Evolutionary conservation across 225 moss, liverwort and hornwort genomes (phyloP), one percentile per base, ranked within the genome.

Genomic region (Polytrichum commune): DNA sequence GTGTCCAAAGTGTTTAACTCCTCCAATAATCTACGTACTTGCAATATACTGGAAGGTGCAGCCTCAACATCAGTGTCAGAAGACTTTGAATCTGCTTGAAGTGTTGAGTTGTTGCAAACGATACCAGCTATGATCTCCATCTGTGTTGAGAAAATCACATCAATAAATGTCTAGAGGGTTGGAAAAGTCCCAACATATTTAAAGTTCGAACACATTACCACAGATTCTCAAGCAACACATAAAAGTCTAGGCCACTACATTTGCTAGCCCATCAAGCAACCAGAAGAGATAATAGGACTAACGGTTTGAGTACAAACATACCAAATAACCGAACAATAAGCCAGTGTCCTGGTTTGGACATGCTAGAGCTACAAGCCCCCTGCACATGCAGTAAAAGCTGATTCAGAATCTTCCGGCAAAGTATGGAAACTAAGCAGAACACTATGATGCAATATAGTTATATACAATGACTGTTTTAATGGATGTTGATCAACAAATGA

Each of bases 261-360:
- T 13, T 25, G 55, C 70, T 5, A 18, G 5, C 69, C 18, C 8
- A 19, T 10, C 54, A 10, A 55, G n/a, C 8, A 55, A 55, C n/a
- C 60, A 26, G 13, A 24, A 6, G 23, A 27, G 13, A 46, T 46
- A 16, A 46, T 46, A 4, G 8, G 22, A 30, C 4, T 13, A 24
- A 26, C 33, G 62, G 25, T n/a, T n/a, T 60, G 60, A 60, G 22
- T n/a, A 23, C 10, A 56, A 32, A 64, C 85, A 76, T 89, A 96
- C 96, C 96, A 96, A 78, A 76, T 96, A 96, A 60, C 93, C 91
- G 74, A 93, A 92, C 38, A 96, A 74, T 33, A 96, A 85, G 27
- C 86, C 90, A 62, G 93, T 96, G 61, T 93, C 96, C 77, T 83
- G 91, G 81, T 96, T 93, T 62, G 93, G 93, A 79, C 93, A 96